Conservation (phyloP, 768 basidiomycete genomes). For the Flagelloscypha sp. region DNA sequence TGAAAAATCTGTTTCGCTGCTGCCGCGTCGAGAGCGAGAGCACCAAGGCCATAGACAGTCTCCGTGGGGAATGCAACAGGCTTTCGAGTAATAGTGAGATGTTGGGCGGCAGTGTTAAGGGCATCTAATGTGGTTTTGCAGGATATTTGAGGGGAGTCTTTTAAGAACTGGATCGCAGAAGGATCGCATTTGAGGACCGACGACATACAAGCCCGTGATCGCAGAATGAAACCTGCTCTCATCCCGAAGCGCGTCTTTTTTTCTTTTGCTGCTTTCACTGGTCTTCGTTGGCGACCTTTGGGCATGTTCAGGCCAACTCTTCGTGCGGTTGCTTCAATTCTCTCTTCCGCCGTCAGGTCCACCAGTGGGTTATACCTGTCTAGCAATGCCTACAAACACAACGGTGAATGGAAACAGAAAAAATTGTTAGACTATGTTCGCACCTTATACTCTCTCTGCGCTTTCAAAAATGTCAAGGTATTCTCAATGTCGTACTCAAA, state of each 20-base stretch:
- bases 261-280: constrained; percentile 5
- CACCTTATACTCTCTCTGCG: constrained; percentile 75
- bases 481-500: constrained; percentile 48
- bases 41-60: constrained; percentile 98
- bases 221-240: too few species aligned
- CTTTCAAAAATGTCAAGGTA: constrained; percentile 55
- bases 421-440: constrained; percentile 8
- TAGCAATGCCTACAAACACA: constrained; percentile 49
- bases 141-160: constrained; percentile 37
- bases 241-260: constrained; percentile 5
- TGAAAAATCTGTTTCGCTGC: constrained; percentile 73
- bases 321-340: constrained; percentile 76
- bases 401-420: not conserved
- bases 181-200: constrained; percentile 62
- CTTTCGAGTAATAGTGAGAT: constrained; percentile 38
- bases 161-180: constrained; percentile 47
- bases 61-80: constrained; percentile 92
- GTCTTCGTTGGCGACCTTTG: constrained; percentile 25
- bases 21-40: constrained; percentile 55
- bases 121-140: constrained; percentile 44
- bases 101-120: constrained; percentile 46
- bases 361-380: constrained; percentile 83
- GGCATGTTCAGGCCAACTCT: constrained; percentile 88
- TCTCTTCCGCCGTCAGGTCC: constrained; percentile 72
- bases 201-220: too few species aligned